Evolutionary conservation across 345 rosid species (phyloP).

Genomic region (Draba incana): DNA sequence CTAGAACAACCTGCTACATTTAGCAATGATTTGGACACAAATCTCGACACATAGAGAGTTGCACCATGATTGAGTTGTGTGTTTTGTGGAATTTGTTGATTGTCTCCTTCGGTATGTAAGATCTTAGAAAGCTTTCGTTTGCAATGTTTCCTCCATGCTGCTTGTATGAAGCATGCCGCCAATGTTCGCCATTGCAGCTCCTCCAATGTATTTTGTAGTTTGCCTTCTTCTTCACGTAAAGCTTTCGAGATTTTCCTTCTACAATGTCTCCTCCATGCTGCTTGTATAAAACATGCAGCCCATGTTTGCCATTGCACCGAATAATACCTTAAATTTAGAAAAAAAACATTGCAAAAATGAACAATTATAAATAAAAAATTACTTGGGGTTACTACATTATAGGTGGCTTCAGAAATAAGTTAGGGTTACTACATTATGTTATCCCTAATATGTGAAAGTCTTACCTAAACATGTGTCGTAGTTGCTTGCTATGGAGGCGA

Average conservation of each 20-base stretch:
- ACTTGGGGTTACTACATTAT: not conserved
- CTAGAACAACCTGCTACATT: slow-evolving; percentile 33
- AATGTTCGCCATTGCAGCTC: slow-evolving; percentile 42
- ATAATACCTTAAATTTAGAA: slow-evolving; percentile 36
- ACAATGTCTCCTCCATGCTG: slow-evolving; percentile 46
- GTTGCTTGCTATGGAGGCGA: slow-evolving; percentile 46
- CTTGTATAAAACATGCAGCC: slow-evolving; percentile 48
- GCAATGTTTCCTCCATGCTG: slow-evolving; percentile 46
- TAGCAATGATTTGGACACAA: slow-evolving; percentile 56
- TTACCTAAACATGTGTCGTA: slow-evolving; percentile 39
- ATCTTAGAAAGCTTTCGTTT: slow-evolving; percentile 40
- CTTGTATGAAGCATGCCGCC: slow-evolving; percentile 48
- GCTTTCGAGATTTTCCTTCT: slow-evolving; percentile 43
- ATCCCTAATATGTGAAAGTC: not conserved
- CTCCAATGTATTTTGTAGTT: slow-evolving; percentile 34
- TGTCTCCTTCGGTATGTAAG: slow-evolving; percentile 41
- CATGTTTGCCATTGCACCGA: slow-evolving; percentile 47
- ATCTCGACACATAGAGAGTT: slow-evolving; percentile 58
- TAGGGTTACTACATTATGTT: not conserved
- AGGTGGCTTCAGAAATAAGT: slow-evolving; percentile 8
- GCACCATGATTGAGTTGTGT: slow-evolving; percentile 48
- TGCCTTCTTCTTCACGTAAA: slow-evolving; percentile 43
- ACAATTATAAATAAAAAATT: not conserved
- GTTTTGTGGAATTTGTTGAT: slow-evolving; percentile 35
- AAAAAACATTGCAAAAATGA: not conserved